Conservation (phyloP, 805 yeast species). For the Candida endomychidarum region DNA sequence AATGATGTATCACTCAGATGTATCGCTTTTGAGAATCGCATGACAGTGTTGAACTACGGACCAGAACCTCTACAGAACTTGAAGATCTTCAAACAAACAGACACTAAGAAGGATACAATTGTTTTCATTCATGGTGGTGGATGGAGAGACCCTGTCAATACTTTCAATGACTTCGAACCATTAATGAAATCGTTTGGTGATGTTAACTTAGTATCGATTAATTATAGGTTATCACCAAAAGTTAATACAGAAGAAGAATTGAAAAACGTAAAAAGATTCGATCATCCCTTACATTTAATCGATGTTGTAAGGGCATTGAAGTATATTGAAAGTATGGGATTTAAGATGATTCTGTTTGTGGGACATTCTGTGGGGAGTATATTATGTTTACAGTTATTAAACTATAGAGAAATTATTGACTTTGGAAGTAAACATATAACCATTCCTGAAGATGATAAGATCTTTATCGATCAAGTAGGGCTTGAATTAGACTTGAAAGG, state of each 20-base stretch:
- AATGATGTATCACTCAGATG: too few species aligned
- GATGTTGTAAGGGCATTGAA: conserved; percentile 54
- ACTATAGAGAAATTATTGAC: conserved; percentile 21
- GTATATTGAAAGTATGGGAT: conserved; percentile 19
- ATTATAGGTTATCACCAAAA: conserved; percentile 68
- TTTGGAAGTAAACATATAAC: conserved; percentile 14
- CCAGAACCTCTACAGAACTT: conserved; percentile 31
- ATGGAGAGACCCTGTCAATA: conserved; percentile 72
- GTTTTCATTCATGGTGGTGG: conserved; percentile 86
- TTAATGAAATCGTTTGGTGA: conserved; percentile 6
- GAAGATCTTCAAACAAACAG: conserved; percentile 24
- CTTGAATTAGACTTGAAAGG: conserved; percentile 2
- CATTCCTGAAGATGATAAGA: not conserved
- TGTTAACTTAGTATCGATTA: conserved; percentile 34
- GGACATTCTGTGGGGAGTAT: conserved; percentile 90
- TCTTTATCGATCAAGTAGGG: not conserved
- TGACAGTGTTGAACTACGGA: conserved; percentile 26
- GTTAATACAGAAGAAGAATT: conserved; percentile 11
- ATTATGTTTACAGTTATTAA: conserved; percentile 53
- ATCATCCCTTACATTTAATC: conserved; percentile 59
- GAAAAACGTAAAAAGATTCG: conserved; percentile 21
- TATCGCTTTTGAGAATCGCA: too few species aligned
- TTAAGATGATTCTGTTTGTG: conserved; percentile 27
- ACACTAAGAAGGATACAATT: conserved; percentile 24
- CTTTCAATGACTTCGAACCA: conserved; percentile 52